These are phyloP conservation scores for Erigeron canadensis DNA, from an alignment of 129 eudicot genomes.

Conservation along the genomic window DNA sequence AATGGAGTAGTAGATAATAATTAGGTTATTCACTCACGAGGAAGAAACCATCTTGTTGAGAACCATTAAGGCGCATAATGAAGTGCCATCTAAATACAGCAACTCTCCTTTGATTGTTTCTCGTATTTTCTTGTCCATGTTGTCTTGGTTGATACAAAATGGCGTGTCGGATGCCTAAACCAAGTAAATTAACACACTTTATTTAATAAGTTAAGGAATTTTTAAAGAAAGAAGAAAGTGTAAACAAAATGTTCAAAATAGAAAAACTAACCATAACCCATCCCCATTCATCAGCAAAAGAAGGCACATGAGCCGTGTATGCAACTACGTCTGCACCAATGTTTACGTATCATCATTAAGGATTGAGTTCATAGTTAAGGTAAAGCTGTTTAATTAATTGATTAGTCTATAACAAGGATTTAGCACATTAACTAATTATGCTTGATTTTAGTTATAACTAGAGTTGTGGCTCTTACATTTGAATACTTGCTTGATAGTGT, in stretches of 20 bases:
- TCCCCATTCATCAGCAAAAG: constrained; percentile 97
- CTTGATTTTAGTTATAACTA: background rate
- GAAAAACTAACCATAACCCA: constrained; percentile 83
- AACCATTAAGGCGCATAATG: constrained; percentile 27
- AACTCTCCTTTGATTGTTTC: constrained; percentile 28
- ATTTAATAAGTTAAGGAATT: background rate
- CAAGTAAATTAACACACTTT: constrained; percentile 9
- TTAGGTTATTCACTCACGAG: constrained; percentile 18
- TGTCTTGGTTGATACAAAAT: constrained; percentile 21
- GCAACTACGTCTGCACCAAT: constrained; percentile 77
- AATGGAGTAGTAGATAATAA: background rate
- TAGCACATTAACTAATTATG: background rate
- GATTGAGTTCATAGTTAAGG: background rate
- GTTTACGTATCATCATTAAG: background rate
- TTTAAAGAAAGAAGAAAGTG: background rate
- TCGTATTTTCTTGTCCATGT: constrained; percentile 34
- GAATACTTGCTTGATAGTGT: constrained; percentile 87
- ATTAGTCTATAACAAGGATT: background rate
- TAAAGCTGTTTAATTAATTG: background rate
- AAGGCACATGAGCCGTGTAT: constrained; percentile 87
- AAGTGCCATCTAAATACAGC: constrained; percentile 34
- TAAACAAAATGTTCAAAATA: background rate
- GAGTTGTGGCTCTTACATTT: constrained; percentile 52
- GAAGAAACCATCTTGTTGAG: constrained; percentile 39
- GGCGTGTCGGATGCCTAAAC: constrained; percentile 29